These are phyloP conservation scores for Fusarium sp. DNA, from an alignment of 2,329 filamentous ascomycete species.

Conservation along the genomic window DNA sequence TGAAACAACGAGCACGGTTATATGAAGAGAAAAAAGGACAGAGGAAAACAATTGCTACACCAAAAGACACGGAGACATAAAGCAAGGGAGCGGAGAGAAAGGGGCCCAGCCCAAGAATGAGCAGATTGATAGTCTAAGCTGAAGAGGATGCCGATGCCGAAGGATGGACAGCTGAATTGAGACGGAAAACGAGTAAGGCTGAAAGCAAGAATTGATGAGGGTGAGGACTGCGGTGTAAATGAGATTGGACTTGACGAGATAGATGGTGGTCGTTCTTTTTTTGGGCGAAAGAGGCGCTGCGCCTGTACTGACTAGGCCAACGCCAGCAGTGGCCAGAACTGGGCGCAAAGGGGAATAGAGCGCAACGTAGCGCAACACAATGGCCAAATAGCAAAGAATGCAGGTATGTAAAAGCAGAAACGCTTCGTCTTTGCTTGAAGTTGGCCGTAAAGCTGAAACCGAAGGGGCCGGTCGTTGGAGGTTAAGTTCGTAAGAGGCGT, in stretches of 20 bases:
- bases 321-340: conserved; percentile 36
- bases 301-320: conserved; percentile 27
- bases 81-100: conserved; percentile 25
- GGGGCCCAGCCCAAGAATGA: conserved; percentile 36
- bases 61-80: conserved; percentile 21
- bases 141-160: not conserved
- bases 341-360: conserved; percentile 16
- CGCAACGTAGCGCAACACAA: conserved; percentile 9
- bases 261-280: not conserved
- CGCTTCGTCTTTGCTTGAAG: not conserved
- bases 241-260: conserved; percentile 8
- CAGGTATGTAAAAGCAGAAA: not conserved
- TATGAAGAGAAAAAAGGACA: not conserved
- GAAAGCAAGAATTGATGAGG: conserved; percentile 6
- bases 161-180: not conserved
- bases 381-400: not conserved
- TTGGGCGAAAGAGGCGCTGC: conserved; percentile 20
- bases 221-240: conserved; percentile 30
- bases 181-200: conserved; percentile 10
- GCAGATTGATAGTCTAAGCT: conserved; percentile 22
- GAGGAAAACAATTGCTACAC: conserved; percentile 17
- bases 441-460: conserved; percentile 24
- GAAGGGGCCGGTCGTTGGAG: conserved; percentile 16
- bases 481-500: conserved; percentile 33
- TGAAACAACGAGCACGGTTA: conserved; percentile 5